Evolutionary conservation across 192 early-diverging fungal genomes (phyloP).

Genomic region (Backusella tarrabulga): DNA sequence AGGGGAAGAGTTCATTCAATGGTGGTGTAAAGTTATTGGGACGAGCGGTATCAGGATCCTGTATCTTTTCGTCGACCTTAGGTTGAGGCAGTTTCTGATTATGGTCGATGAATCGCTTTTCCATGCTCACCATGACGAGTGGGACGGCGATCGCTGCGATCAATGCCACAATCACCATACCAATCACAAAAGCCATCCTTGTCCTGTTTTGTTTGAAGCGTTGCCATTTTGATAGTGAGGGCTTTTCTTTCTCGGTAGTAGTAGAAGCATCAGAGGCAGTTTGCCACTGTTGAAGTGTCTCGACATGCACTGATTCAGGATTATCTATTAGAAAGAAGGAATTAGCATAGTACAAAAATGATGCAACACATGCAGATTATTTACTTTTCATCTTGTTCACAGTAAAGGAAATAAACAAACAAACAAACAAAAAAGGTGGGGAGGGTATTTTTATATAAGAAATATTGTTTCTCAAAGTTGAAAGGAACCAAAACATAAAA

Average conservation of each 20-base stretch:
- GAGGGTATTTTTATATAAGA: neutral
- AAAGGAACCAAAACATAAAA: neutral
- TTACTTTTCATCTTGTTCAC: neutral
- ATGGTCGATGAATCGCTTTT: neutral
- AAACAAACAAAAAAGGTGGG: neutral
- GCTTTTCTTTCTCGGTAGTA: neutral
- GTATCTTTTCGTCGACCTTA: neutral
- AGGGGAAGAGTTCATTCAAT: slow-evolving; percentile 41
- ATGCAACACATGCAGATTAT: neutral
- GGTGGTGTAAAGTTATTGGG: slow-evolving; percentile 41
- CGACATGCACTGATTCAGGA: neutral
- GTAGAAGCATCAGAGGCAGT: neutral
- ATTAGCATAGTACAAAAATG: neutral
- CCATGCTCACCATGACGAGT: neutral
- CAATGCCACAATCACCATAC: neutral
- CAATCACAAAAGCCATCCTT: neutral
- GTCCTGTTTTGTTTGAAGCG: neutral
- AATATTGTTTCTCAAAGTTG: neutral
- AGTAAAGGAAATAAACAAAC: neutral
- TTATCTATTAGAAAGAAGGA: neutral
- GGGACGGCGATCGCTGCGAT: neutral
- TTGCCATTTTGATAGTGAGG: neutral
- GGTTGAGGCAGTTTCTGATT: neutral
- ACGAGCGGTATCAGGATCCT: slow-evolving; percentile 18
- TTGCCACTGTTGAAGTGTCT: neutral